Conservation (phyloP, 495 filamentous ascomycete species). For the Podospora tetraspora region DNA sequence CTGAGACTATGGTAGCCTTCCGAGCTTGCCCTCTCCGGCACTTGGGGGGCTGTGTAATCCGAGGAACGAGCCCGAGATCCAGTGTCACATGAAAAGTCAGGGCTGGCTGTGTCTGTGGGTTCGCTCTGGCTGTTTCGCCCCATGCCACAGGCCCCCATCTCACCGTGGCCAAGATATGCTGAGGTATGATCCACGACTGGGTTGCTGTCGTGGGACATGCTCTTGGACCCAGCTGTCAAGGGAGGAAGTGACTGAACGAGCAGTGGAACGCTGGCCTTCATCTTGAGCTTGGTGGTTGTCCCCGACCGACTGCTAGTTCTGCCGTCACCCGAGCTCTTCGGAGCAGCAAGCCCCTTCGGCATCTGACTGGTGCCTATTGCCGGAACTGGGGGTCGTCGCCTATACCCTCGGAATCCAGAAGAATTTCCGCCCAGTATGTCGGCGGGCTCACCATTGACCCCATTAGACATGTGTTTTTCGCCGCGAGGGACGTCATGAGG, state of each 20-base stretch:
- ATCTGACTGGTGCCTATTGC: slow-evolving; percentile 4
- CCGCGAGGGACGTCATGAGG: neutral
- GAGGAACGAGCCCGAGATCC: neutral
- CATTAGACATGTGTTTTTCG: neutral
- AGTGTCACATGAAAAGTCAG: neutral
- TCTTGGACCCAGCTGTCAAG: slow-evolving; percentile 27
- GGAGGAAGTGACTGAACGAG: slow-evolving; percentile 49
- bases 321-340: slow-evolving; percentile 31
- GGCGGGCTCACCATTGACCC: neutral
- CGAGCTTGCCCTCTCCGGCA: neutral
- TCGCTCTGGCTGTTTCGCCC: neutral
- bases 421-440: neutral
- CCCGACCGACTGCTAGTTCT: neutral
- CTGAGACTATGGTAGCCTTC: neutral
- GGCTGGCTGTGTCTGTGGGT: neutral
- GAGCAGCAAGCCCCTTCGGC: slow-evolving; percentile 22
- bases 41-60: neutral
- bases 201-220: slow-evolving; percentile 6
- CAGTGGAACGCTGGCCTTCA: slow-evolving; percentile 47
- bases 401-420: slow-evolving; percentile 7
- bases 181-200: neutral
- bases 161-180: neutral
- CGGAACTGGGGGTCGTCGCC: slow-evolving; percentile 10
- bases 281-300: slow-evolving; percentile 35
- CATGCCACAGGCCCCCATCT: neutral